Evolutionary conservation across 495 filamentous ascomycete genomes (phyloP), one percentile per base, ranked within the genome.

Genomic region (Penicillium arizonense): DNA sequence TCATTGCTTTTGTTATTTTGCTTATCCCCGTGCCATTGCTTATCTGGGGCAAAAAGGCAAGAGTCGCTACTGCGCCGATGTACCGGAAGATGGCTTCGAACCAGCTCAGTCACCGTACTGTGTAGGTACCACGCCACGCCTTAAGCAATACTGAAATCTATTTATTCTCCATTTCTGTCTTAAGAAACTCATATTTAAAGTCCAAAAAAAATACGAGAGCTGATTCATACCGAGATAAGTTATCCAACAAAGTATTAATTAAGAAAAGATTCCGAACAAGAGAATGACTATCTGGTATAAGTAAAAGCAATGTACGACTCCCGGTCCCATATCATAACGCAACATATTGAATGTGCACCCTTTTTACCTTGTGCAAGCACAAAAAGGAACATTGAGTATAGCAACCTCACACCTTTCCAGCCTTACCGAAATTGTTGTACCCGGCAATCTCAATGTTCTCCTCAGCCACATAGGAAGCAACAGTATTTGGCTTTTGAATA

Each of bases 1-100:
- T 58, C 3, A 4, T 66, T 14, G 57, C 52, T 1, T 64, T 66
- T 16, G 21, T 41, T 5, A 26, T 64, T n/a, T 48, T 58, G 13
- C 10, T 66, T 14, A 47, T 66, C 9, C 57, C 63, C 5, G 45
- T 66, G 0, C 60, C 57, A 18, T 44, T 65, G 8, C 38, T 65
- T 0, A 37, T 63, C 1, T 65, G 63, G 63, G 60, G 63, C 1
- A 65, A 65, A 52, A 53, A 63, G 34, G 60, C 60, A 11, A 48
- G 63, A 16, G 26, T 58, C 12, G 37, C 48, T 0, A 65, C 63
- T 2, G 53, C 63, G 0, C 14, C 47, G 14, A 53, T 44, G 5
- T 65, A 65, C 32, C 52, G 38, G 51, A 54, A 49, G 32, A 61
- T 65, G 60, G 51, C 63, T 0, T 49, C 47, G 18, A 64, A 58